Evolutionary conservation across 2,329 filamentous ascomycete species (phyloP), one percentile per base, ranked within the genome.

Genomic region (Proliferodiscus dingleyae): DNA sequence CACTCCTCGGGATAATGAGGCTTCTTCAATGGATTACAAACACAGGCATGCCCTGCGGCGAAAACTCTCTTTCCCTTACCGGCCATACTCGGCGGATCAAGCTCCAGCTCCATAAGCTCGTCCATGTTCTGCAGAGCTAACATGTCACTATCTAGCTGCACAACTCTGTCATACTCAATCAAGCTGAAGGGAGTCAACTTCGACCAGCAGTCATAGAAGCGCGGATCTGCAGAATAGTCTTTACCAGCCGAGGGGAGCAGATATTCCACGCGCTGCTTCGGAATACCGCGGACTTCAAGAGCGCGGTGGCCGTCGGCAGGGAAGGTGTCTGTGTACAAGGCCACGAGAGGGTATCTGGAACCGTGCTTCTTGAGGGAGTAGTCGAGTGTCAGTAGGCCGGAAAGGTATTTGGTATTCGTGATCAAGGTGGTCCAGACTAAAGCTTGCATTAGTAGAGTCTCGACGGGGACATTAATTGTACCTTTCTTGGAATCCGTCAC

Each of bases 101-200:
- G 77, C 50, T 78, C 70, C 40, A 95, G 58, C n/a, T 87, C 80
- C 87, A 95, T 94, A 55, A 95, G 71, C 69, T 94, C 89, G 64
- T 95, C 89, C 87, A 95, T 95, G 67, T 94, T 94, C 59, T 74
- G 74, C 54, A 83, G 67, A 6, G 88, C 81, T 41, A 95, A 69
- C 89, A 95, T 95, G 69, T 95, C 89, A 60, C 83, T 85, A 68
- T 95, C 89, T 44, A 95, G 74, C 68, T 89, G 85, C 28, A 94
- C 85, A 26, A 95, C 79, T 32, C 89, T 78, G 21, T 83, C 74
- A 68, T 90, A 95, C 63, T 90, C 81, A 15, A 74, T 74, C 24
- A 95, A 72, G 18, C 78, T 81, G 64, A 94, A 95, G 5, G 85
- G 81, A 13, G 83, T 78, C 22, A 95, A 78, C 68, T 95, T 95